Evolutionary conservation across 352 stramenopile species (phyloP).

Genomic region (Aphanomyces cochlioides): DNA sequence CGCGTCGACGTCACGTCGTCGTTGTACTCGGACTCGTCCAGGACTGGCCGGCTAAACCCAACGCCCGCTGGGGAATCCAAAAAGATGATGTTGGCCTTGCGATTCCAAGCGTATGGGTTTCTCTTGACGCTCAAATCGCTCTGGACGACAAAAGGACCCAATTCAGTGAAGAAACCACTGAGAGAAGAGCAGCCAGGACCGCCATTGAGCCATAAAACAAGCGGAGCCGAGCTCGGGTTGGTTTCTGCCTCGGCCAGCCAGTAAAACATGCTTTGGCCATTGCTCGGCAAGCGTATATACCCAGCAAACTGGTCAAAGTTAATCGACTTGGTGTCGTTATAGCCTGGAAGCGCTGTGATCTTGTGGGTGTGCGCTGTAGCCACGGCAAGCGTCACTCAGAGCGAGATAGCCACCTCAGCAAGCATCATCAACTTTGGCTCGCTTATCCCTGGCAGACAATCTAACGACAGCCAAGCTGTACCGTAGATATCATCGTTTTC

Average conservation of each 20-base stretch:
- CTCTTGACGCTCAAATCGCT: background rate
- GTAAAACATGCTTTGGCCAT: conserved; percentile 1
- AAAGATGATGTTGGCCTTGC: conserved; percentile 80
- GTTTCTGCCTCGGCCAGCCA: background rate
- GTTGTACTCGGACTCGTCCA: conserved; percentile 43
- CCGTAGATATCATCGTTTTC: too few relatives aligned
- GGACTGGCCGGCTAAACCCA: conserved; percentile 60
- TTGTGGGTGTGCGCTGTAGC: background rate
- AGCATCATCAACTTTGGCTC: too few relatives aligned
- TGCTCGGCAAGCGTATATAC: background rate
- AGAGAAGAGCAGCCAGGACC: background rate
- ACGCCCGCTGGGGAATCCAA: conserved; percentile 86
- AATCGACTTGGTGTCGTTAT: background rate
- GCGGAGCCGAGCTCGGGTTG: background rate
- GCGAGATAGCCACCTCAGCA: too few relatives aligned
- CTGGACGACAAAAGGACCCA: background rate
- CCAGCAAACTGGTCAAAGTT: background rate
- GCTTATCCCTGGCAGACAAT: too few relatives aligned
- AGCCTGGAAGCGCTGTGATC: background rate
- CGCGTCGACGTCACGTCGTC: background rate
- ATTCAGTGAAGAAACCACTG: conserved; percentile 2
- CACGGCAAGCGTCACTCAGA: too few relatives aligned
- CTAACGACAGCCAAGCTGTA: too few relatives aligned
- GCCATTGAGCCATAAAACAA: background rate
- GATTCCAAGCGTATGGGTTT: background rate